Percentiles rank a stretch among this genome's conserved stretches.
These are phyloP conservation scores for Monascus purpureus DNA, from an alignment of 495 filamentous ascomycete species.

Conservation along the genomic window DNA sequence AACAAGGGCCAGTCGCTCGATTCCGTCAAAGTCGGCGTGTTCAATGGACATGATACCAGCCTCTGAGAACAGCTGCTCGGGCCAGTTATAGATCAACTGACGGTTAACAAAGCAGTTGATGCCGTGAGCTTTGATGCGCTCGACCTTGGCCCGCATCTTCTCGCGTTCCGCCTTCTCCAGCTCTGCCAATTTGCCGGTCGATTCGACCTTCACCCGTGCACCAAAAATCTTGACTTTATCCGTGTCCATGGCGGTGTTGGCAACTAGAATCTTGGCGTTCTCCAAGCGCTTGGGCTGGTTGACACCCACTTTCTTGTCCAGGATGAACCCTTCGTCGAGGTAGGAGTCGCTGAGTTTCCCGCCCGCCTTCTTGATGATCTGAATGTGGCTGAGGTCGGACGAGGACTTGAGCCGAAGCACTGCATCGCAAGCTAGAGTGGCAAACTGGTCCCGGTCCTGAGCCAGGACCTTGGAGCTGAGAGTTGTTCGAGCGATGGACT, in stretches of 20 bases:
- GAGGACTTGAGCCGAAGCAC: slow-evolving; percentile 82
- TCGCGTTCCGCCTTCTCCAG: slow-evolving; percentile 95
- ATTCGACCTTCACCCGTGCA: slow-evolving; percentile 82
- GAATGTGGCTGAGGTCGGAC: slow-evolving; percentile 91
- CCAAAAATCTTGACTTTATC: slow-evolving; percentile 99
- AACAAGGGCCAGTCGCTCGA: slow-evolving; percentile 86
- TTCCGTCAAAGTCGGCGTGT: slow-evolving; percentile 96
- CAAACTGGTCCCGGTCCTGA: slow-evolving; percentile 87
- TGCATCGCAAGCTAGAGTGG: slow-evolving; percentile 82
- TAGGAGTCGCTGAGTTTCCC: slow-evolving; percentile 96
- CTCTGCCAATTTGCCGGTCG: slow-evolving; percentile 89
- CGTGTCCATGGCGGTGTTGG: slow-evolving; percentile 98
- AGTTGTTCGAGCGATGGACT: slow-evolving; percentile 88
- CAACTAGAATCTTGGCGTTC: slow-evolving; percentile 94
- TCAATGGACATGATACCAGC: slow-evolving; percentile 97
- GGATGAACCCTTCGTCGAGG: slow-evolving; percentile 92
- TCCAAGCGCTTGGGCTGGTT: slow-evolving; percentile 96
- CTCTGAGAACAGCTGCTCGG: slow-evolving; percentile 95
- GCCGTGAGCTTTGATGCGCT: slow-evolving; percentile 95
- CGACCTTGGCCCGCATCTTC: slow-evolving; percentile 98
- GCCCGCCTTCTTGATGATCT: slow-evolving; percentile 98
- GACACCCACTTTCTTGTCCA: slow-evolving; percentile 96
- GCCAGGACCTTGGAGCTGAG: slow-evolving; percentile 93
- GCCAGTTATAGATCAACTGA: slow-evolving; percentile 99
- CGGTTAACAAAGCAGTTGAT: slow-evolving; percentile 99